These are phyloP conservation scores for Pterocarpus santalinus DNA, from an alignment of 306 rosid species.

Conservation along the genomic window DNA sequence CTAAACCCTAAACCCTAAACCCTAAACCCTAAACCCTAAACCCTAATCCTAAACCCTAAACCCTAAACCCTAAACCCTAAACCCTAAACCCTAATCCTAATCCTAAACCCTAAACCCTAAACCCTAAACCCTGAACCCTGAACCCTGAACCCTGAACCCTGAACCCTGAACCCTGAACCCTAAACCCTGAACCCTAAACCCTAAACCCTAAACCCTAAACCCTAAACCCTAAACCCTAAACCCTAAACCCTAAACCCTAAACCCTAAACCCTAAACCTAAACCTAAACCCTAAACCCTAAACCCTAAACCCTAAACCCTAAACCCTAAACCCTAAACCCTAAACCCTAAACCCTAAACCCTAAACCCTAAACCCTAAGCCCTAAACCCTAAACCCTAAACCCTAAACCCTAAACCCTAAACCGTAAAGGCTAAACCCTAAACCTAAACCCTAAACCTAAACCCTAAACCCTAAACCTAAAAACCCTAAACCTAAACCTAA, in stretches of 20 bases:
- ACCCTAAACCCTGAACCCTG: conserved; percentile 9
- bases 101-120: conserved; percentile 21
- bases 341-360: neutral
- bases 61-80: conserved; percentile 1
- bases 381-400: neutral
- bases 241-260: neutral
- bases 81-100: conserved; percentile 11
- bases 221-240: conserved; percentile 4
- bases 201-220: conserved; percentile 3
- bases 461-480: neutral
- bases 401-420: neutral
- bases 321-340: neutral
- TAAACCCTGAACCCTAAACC: conserved; percentile 2
- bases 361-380: neutral
- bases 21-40: neutral
- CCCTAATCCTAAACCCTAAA: neutral
- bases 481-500: neutral
- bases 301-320: neutral
- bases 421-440: neutral
- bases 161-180: neutral
- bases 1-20: neutral
- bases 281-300: neutral
- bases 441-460: neutral
- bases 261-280: neutral
- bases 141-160: conserved; percentile 1